Conservation (phyloP, 805 yeast species). For the Wickerhamiella azymoides region DNA sequence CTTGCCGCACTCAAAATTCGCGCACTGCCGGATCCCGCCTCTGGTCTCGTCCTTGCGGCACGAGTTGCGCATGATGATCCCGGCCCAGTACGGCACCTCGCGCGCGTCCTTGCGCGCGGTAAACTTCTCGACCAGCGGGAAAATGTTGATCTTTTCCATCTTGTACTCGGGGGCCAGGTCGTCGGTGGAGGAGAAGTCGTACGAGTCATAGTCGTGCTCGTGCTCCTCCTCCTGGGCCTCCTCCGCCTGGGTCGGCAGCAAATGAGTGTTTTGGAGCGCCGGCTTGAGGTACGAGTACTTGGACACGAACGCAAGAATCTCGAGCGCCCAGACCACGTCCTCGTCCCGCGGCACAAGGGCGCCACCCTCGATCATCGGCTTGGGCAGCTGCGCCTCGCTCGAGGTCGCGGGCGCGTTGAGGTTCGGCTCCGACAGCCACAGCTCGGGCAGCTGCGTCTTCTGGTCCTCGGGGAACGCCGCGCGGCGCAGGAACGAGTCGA, state of each 20-base stretch:
- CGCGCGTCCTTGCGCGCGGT: conserved; percentile 56
- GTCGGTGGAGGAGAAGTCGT: conserved; percentile 23
- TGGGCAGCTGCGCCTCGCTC: conserved; percentile 6
- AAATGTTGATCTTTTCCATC: conserved; percentile 42
- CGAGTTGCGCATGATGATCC: conserved; percentile 93
- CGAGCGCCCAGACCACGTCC: conserved; percentile 88
- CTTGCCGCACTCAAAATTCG: conserved; percentile 79
- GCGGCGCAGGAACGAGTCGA: conserved; percentile 62
- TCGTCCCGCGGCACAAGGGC: conserved; percentile 81
- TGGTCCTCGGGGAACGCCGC: conserved; percentile 4
- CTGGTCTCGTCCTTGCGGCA: conserved; percentile 78
- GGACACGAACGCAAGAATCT: conserved; percentile 81
- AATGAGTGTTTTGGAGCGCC: conserved; percentile 56
- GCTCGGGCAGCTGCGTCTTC: background rate
- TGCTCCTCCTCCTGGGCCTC: conserved; percentile 12
- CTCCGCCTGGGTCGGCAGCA: conserved; percentile 33
- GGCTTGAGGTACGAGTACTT: conserved; percentile 74
- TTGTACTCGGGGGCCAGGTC: conserved; percentile 34
- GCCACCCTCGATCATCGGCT: conserved; percentile 38
- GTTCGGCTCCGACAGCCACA: conserved; percentile 4
- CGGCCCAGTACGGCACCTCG: conserved; percentile 91
- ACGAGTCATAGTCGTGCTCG: conserved; percentile 18
- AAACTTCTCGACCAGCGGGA: conserved; percentile 85
- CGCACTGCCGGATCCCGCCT: conserved; percentile 91
- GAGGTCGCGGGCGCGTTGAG: background rate